phyloP scores from a whole-genome alignment of 2,329 filamentous ascomycete species.

The Verticillium isaacii region DNA sequence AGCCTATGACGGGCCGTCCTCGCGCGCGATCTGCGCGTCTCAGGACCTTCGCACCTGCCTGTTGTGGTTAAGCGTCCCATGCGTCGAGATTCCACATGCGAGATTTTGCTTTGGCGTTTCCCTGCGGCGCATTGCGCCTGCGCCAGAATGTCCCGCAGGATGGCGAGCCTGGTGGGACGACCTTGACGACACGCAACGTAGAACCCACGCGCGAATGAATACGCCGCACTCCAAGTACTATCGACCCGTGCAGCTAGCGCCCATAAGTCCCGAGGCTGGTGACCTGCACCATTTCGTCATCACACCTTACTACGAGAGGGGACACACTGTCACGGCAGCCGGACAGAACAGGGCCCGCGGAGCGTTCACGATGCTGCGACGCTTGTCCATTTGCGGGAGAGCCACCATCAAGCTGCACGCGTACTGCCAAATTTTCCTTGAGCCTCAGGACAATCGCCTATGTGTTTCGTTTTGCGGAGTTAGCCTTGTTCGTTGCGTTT shows the following conservation, averaged over 20 bases:
- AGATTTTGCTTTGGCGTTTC: not conserved
- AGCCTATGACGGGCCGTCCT: not conserved
- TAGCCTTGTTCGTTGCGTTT: too few species aligned
- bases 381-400: too few species aligned
- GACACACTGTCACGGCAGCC: too few species aligned
- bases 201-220: not conserved
- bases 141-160: not conserved
- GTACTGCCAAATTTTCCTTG: too few species aligned
- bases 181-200: not conserved
- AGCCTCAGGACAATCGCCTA: too few species aligned
- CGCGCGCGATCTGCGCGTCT: not conserved
- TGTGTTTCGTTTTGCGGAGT: too few species aligned
- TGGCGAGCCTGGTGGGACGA: not conserved
- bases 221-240: not conserved
- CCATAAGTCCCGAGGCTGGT: not conserved
- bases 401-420: too few species aligned
- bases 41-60: not conserved
- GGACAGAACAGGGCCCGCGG: too few species aligned
- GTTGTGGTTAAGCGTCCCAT: not conserved
- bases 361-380: too few species aligned
- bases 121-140: not conserved
- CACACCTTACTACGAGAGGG: not conserved
- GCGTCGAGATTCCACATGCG: not conserved
- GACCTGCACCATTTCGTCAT: not conserved
- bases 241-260: not conserved